Base-by-base conservation (phyloP, 2,329 filamentous ascomycete species). In the Colletotrichum trifolii region DNA sequence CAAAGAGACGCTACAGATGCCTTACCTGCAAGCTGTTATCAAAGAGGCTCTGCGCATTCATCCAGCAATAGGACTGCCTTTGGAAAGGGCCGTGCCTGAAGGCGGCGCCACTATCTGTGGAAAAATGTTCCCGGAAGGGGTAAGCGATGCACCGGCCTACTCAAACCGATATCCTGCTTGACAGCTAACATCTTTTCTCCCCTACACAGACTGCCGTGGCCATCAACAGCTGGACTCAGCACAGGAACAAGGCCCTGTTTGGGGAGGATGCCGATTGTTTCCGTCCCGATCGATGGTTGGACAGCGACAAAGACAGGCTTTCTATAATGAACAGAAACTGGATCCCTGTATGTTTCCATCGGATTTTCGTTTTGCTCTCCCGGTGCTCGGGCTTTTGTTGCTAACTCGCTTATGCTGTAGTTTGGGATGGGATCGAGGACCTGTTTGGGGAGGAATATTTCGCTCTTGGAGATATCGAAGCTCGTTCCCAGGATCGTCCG, bases 11-110 rank as follows among this genome's bases (percentile, higher is more conserved):
- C 78, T 76, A n/a, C 74, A 72, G 52, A 72, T 84, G 70, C 82
- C 82, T 0, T 88, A 86, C 65, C 75, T 87, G 13, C 80, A 86
- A 64, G 84, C 83, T 0, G 79, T 82, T 3, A 80, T 87, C 45
- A 85, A 85, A 56, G 85, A 87, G 70, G 80, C 81, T 0, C 71
- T 87, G 17, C 79, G 85, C 12, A 73, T 87, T 15, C 81, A 85
- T 53, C 78, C 84, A 1, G 80, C 82, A 0, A 78, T 79, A 0
- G 83, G 82, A 4, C 71, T 86, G 10, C 80, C 83, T 3, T 72
- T 86, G n/a, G 81, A 81, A 70, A 77, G 85, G 5, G 74, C 79
- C 0, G 83, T 85, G 0, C 82, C 83, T 0, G 61, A 75, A 2
- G 78, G 75, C 0, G 84, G 85, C 0, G 74, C 75, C 0, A 75